Evolutionary conservation across 441 rosid species (phyloP), one percentile per base, ranked within the genome.

Genomic region (Aquilaria agallochum): DNA sequence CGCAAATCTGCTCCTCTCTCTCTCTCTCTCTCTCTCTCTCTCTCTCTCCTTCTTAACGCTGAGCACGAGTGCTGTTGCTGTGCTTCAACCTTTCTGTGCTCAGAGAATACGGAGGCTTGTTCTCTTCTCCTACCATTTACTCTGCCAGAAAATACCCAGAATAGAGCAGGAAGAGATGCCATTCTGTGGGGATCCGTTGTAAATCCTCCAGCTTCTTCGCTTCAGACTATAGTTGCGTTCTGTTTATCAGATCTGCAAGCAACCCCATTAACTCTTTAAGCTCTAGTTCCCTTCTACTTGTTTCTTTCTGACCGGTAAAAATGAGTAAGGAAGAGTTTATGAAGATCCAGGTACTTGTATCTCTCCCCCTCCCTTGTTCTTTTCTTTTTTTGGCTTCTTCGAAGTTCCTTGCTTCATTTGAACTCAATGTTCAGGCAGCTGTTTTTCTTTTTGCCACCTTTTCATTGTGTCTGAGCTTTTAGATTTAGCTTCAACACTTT

Each of bases 321-420:
- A 92, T 92, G 98, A 92, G 89, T 83, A 90, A 90, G 80, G 98
- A 92, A 69, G 98, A 92, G 94, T 74, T 92, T 71, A 81, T 92
- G 94, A 92, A 89, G 88, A 84, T 89, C 81, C 92, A 92, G 95
- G 98, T 92, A 69, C 61, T 59, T 42, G 10, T 47, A 10, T 53
- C 34, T 13, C 12, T 54, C 42, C 12, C 30, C n/a, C 11, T 20
- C 31, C 13, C n/a, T 51, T 11, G 32, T 36, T 55, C 46, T 61
- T 0, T 50, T 27, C 8, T 36, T 11, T 2, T 14, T 12, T 50
- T 27, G 57, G 7, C 52, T 56, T 65, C 33, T 55, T 54, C 31
- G 33, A 9, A 14, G 30, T n/a, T 33, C 62, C 59, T 60, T 62
- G 66, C 75, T 50, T 63, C 66, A 8, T 49, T 60, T 67, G 8